These are phyloP conservation scores for Xylariales sp. DNA, from an alignment of 2,329 filamentous ascomycete species.

Conservation along the genomic window DNA sequence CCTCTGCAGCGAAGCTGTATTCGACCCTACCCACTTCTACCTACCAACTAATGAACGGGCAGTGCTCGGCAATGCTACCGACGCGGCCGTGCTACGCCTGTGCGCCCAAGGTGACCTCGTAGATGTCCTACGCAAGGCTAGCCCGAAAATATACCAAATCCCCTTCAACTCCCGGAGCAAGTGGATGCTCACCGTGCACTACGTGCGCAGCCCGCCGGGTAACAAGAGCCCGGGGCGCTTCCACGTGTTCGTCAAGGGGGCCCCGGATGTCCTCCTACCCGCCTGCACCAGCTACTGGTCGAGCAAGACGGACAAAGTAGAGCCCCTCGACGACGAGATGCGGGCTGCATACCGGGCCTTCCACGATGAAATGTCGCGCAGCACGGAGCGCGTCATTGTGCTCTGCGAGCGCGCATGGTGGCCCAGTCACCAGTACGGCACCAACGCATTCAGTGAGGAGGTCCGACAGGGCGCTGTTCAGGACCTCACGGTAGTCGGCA, in stretches of 20 bases:
- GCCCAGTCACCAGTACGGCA: conserved; percentile 9
- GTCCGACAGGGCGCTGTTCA: conserved; percentile 61
- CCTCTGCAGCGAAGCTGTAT: conserved; percentile 38
- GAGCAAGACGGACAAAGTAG: conserved; percentile 20
- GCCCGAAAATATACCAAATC: conserved; percentile 29
- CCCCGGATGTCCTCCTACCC: conserved; percentile 44
- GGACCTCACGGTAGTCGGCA: conserved; percentile 69
- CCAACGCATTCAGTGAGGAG: conserved; percentile 23
- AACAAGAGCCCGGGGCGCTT: conserved; percentile 45
- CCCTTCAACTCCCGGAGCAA: conserved; percentile 49
- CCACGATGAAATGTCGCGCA: conserved; percentile 34
- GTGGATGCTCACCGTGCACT: conserved; percentile 44
- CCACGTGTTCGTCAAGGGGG: conserved; percentile 47
- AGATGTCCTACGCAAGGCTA: conserved; percentile 10
- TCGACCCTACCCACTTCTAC: conserved; percentile 31
- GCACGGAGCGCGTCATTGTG: conserved; percentile 38
- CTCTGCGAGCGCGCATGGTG: conserved; percentile 32
- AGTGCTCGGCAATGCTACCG: conserved; percentile 38
- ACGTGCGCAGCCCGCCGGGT: conserved; percentile 31
- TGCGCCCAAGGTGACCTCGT: conserved; percentile 26
- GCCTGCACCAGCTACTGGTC: conserved; percentile 32
- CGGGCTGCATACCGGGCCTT: conserved; percentile 27
- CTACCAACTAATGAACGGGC: conserved; percentile 28
- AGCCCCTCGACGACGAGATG: conserved; percentile 27
- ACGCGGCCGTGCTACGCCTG: conserved; percentile 36